phyloP scores from a whole-genome alignment of 805 yeast genomes.

The Candida gorgasii region DNA sequence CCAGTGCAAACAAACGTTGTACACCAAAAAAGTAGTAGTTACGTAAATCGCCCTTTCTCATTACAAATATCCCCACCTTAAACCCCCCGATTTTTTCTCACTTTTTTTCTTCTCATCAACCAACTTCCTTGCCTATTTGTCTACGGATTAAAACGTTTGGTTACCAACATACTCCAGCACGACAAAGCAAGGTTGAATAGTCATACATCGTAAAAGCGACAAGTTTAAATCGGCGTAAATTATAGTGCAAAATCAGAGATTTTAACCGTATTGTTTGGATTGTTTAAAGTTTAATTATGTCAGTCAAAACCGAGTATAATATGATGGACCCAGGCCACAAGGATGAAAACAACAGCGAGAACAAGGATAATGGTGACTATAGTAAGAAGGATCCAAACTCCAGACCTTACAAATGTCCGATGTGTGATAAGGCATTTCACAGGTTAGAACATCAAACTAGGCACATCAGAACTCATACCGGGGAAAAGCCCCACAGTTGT shows the following conservation, averaged over 20 bases:
- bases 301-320: conserved; percentile 7
- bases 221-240: too few species aligned
- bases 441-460: conserved; percentile 77
- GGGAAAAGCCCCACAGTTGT: conserved; percentile 80
- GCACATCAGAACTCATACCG: conserved; percentile 78
- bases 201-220: too few species aligned
- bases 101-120: conserved; percentile 7
- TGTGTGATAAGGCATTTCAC: conserved; percentile 74
- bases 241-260: too few species aligned
- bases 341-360: background rate
- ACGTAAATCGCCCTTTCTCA: conserved; percentile 6
- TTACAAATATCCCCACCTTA: conserved; percentile 6
- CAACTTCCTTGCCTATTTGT: background rate
- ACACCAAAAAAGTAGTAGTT: too few species aligned
- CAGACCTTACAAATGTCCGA: conserved; percentile 71
- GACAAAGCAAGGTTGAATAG: too few species aligned
- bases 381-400: conserved; percentile 26
- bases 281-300: conserved; percentile 5
- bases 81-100: conserved; percentile 5
- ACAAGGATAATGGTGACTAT: background rate
- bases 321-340: conserved; percentile 4
- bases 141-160: too few species aligned
- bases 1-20: too few species aligned
- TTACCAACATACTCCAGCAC: too few species aligned
- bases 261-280: conserved; percentile 3